phyloP scores from a whole-genome alignment of 2,329 filamentous ascomycete genomes.

The Fusarium praegraminearum region DNA sequence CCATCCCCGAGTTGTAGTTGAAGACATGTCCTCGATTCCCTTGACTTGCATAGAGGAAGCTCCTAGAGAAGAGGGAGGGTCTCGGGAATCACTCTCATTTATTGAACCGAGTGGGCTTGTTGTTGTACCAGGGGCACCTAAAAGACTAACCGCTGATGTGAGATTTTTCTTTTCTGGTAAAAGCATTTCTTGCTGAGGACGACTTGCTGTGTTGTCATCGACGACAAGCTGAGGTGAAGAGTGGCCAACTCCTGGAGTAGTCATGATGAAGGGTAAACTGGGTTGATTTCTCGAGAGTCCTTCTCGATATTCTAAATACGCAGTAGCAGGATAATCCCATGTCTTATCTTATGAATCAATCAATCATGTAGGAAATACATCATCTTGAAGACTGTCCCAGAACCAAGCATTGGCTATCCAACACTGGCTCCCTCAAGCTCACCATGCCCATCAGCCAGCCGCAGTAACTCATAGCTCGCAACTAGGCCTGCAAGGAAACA shows the following conservation, averaged over 20 bases:
- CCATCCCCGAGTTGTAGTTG: conserved; percentile 30
- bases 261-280: neutral
- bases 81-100: neutral
- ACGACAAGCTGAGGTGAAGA: neutral
- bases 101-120: neutral
- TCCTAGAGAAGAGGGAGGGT: neutral
- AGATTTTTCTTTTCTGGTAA: neutral
- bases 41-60: neutral
- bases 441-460: conserved; percentile 16
- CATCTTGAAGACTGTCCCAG: neutral
- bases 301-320: neutral
- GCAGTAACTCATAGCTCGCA: neutral
- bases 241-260: neutral
- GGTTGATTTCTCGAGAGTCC: neutral
- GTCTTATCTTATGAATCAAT: neutral
- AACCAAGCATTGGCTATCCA: neutral
- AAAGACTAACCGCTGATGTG: neutral
- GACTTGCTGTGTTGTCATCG: neutral
- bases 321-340: neutral
- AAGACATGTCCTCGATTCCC: neutral
- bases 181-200: neutral
- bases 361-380: neutral
- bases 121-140: neutral
- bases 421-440: neutral
- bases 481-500: conserved; percentile 16